phyloP scores from a whole-genome alignment of 139 green algal genomes.

The Chlamydomonas incerta region DNA sequence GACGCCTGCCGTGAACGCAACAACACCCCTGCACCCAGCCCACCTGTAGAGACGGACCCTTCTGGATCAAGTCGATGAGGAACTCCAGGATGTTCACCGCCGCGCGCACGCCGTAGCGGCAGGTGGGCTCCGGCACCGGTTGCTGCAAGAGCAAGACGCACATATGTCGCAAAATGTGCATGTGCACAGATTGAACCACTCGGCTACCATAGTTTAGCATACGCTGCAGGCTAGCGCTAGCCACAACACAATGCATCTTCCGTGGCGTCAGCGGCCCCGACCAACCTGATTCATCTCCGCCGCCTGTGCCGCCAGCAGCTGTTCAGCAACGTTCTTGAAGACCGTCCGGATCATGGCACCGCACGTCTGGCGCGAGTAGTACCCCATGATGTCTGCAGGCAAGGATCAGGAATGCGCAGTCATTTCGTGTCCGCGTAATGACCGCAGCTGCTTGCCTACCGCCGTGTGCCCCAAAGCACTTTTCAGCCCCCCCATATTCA shows the following conservation, averaged over 20 bases:
- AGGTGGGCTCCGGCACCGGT: conserved; percentile 14
- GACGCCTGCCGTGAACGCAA: too few relatives aligned
- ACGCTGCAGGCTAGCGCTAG: not conserved
- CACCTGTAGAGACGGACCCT: conserved; percentile 40
- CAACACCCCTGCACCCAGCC: too few relatives aligned
- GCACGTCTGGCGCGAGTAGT: conserved; percentile 55
- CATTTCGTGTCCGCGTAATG: too few relatives aligned
- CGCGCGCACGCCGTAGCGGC: conserved; percentile 52
- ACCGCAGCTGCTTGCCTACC: too few relatives aligned
- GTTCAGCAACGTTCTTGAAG: conserved; percentile 40
- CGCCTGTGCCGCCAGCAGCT: conserved; percentile 23
- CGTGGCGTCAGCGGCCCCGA: not conserved
- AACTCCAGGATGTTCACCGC: conserved; percentile 68
- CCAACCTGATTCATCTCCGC: conserved; percentile 15
- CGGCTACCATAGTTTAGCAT: too few relatives aligned
- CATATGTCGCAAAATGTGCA: too few relatives aligned
- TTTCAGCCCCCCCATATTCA: too few relatives aligned
- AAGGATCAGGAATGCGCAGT: not conserved
- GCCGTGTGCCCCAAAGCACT: too few relatives aligned
- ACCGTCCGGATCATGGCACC: conserved; percentile 51
- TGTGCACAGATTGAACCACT: too few relatives aligned
- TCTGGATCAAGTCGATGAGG: conserved; percentile 62
- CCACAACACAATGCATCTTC: not conserved
- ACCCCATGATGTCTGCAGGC: conserved; percentile 57
- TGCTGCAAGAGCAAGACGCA: too few relatives aligned